Evolutionary conservation across 225 moss, liverwort and hornwort genomes (phyloP), one percentile per base, ranked within the genome.

Genomic region (Bryoerythrophyllum caledonicum): DNA sequence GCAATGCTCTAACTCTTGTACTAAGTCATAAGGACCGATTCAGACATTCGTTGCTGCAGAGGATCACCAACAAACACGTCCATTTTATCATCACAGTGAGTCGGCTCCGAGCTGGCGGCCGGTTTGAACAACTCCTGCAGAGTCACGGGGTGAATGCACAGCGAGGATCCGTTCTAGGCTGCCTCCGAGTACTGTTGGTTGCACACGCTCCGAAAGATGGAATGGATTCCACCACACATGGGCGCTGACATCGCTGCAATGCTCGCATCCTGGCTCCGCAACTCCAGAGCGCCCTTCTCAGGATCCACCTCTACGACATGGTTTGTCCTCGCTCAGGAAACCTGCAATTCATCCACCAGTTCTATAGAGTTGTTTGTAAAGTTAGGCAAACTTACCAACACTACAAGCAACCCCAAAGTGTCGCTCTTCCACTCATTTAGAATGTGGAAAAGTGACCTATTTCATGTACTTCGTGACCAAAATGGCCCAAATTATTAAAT

Each of bases 211-310:
- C 7, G 92, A 84, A 15, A 82, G 85, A n/a, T 94, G 94, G 73
- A 82, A 94, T 1, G 87, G 87, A 82, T 94, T 92, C 92, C 92
- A 92, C 78, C 89, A 94, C 52, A 94, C 78, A 40, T 90, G 37
- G 0, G 76, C 82, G 16, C 86, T 86, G 1, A 87, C 84, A 40
- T 89, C 81, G 37, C 65, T 74, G 49, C 94, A 94, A 1, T 66
- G 60, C 53, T 83, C 74, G 35, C 84, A 82, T n/a, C 79, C 79
- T 8, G 65, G 60, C 56, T 8, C 46, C 48, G 14, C 60, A 28
- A 27, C 65, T 32, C 85, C 74, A 46, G 82, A 86, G 8, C 68
- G 46, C 20, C 88, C 92, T 70, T 86, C 86, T 82, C 86, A 83
- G 0, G 81, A 79, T 63, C 90, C 90, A 4, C 80, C 66, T 55